These are phyloP conservation scores for Ceratobasidium sp. DNA, from an alignment of 1,284 basidiomycete genomes.

Conservation along the genomic window DNA sequence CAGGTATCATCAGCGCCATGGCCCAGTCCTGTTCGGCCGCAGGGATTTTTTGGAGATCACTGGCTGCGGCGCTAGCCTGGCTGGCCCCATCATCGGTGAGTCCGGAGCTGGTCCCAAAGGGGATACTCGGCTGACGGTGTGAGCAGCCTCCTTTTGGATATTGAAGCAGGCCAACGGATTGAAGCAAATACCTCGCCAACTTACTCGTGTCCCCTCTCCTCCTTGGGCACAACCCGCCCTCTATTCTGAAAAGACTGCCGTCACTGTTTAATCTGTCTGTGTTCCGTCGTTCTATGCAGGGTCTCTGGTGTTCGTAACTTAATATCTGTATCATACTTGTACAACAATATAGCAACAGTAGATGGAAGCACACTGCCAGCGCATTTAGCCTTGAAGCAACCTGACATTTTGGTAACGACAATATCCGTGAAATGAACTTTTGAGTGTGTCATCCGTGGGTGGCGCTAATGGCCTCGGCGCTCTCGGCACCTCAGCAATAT, in stretches of 20 bases:
- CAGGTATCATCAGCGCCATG: slow-evolving; percentile 39
- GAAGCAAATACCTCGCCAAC: slow-evolving; percentile 36
- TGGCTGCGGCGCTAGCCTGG: slow-evolving; percentile 30
- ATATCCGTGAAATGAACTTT: not conserved
- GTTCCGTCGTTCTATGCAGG: slow-evolving; percentile 1
- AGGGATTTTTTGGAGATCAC: slow-evolving; percentile 42
- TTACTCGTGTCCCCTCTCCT: slow-evolving; percentile 28
- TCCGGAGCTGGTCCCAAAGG: not conserved
- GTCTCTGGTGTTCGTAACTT: slow-evolving; percentile 33
- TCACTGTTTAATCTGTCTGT: slow-evolving; percentile 27
- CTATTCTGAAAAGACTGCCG: slow-evolving; percentile 39
- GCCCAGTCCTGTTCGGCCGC: slow-evolving; percentile 35
- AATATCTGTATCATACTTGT: slow-evolving; percentile 40
- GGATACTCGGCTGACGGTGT: slow-evolving; percentile 10
- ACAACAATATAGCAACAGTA: slow-evolving; percentile 13
- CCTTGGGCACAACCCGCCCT: slow-evolving; percentile 29
- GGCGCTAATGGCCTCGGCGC: slow-evolving; percentile 31
- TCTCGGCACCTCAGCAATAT: slow-evolving; percentile 33
- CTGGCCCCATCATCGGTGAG: slow-evolving; percentile 41
- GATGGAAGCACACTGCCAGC: not conserved
- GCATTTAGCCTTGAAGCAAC: slow-evolving; percentile 22
- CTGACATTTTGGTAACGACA: slow-evolving; percentile 2
- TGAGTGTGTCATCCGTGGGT: slow-evolving; percentile 28
- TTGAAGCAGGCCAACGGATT: slow-evolving; percentile 39
- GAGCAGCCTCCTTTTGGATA: slow-evolving; percentile 43